A percentile compares a stretch with the other conserved stretches of the same genome.
Conservation (phyloP, 441 rosid species). For the Pelargonium myrrhifolium region DNA sequence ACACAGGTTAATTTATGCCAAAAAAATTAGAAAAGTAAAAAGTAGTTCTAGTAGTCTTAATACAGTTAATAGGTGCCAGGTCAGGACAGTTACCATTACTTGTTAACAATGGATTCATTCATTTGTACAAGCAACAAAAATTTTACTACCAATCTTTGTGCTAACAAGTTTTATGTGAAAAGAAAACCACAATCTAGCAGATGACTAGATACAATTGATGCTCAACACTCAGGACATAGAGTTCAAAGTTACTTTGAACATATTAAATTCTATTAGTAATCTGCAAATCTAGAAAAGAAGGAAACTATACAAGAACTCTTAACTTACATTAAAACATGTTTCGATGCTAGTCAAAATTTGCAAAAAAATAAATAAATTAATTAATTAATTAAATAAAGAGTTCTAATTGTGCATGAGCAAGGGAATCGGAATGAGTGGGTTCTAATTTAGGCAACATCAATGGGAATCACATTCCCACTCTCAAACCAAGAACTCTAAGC, state of each 20-base stretch:
- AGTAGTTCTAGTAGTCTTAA: not conserved
- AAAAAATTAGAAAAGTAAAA: slow-evolving; percentile 5
- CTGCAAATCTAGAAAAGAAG: not conserved
- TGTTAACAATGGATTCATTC: slow-evolving; percentile 1
- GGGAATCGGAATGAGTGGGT: no score
- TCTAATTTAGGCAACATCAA: no score
- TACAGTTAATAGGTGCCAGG: slow-evolving; percentile 7
- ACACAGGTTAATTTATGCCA: slow-evolving; percentile 7
- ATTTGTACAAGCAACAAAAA: not conserved
- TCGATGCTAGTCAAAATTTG: not conserved
- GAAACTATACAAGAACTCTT: not conserved
- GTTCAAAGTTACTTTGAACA: not conserved
- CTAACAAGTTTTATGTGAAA: not conserved
- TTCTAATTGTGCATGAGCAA: no score
- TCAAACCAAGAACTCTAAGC: no score
- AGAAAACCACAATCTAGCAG: slow-evolving; percentile 4
- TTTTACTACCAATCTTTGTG: not conserved
- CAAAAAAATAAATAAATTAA: no score
- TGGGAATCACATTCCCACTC: no score
- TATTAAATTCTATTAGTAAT: not conserved
- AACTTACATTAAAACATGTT: not conserved
- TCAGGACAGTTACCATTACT: not conserved
- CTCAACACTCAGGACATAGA: not conserved
- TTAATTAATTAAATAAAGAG: no score
- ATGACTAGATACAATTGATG: not conserved